These are phyloP conservation scores for Candida boidinii DNA, from an alignment of 805 yeast genomes.

Conservation along the genomic window DNA sequence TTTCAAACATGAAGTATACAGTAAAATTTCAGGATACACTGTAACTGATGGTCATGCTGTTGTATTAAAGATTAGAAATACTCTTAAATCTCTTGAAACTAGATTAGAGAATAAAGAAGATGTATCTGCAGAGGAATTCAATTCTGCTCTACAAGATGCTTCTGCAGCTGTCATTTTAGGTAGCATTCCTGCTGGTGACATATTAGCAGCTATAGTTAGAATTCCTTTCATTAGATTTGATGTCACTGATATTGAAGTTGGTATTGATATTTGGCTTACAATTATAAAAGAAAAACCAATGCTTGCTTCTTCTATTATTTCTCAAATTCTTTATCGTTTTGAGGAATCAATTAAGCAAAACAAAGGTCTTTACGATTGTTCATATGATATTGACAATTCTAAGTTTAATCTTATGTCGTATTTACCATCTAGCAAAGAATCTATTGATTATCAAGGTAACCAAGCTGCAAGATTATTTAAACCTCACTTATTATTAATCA, in stretches of 20 bases:
- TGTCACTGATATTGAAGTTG: conserved; percentile 48
- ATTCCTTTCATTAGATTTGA: conserved; percentile 68
- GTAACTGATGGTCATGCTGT: conserved; percentile 15
- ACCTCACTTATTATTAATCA: conserved; percentile 63
- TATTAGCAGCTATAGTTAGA: conserved; percentile 43
- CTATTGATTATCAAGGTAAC: conserved; percentile 43
- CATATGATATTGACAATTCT: conserved; percentile 47
- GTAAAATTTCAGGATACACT: conserved; percentile 18
- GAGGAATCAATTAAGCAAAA: conserved; percentile 49
- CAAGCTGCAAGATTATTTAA: conserved; percentile 38
- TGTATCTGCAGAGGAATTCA: conserved; percentile 24
- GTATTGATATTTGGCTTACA: conserved; percentile 75
- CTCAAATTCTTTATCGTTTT: conserved; percentile 66
- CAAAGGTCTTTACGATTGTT: conserved; percentile 56
- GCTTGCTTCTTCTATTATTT: conserved; percentile 48
- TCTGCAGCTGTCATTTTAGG: conserved; percentile 32
- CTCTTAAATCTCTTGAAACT: conserved; percentile 3
- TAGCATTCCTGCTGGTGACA: conserved; percentile 33
- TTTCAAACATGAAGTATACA: conserved; percentile 26
- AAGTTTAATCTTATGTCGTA: conserved; percentile 78
- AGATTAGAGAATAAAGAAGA: conserved; percentile 3
- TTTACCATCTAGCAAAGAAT: conserved; percentile 67
- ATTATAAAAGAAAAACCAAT: conserved; percentile 59
- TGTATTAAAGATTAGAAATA: conserved; percentile 6
- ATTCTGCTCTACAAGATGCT: conserved; percentile 32